Percentiles rank a stretch among this genome's conserved stretches.
phyloP scores from a whole-genome alignment of 192 early-diverging fungal genomes.

The Chytriomyces sp. region DNA sequence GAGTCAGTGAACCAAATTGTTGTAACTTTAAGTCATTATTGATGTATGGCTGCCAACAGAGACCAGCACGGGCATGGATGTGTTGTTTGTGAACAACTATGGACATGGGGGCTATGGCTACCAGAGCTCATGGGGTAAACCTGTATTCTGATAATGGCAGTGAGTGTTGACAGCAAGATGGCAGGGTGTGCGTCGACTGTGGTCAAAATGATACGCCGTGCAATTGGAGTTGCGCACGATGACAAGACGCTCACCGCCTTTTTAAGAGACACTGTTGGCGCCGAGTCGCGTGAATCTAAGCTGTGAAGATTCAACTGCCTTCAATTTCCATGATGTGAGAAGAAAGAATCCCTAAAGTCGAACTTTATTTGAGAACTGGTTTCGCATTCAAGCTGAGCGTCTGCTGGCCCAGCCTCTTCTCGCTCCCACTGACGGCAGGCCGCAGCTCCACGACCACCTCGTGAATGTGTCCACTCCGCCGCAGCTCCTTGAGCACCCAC shows the following conservation, averaged over 20 bases:
- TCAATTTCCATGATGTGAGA: no score
- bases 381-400: no score
- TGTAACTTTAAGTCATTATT: neutral
- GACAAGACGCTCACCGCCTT: slow-evolving; percentile 7
- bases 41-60: slow-evolving; percentile 4
- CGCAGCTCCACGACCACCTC: no score
- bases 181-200: slow-evolving; percentile 40
- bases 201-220: slow-evolving; percentile 19
- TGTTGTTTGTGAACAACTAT: slow-evolving; percentile 51
- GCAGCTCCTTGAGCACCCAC: no score
- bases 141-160: slow-evolving; percentile 4
- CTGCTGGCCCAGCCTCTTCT: no score
- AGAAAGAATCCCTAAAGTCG: no score
- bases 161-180: slow-evolving; percentile 39
- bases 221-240: slow-evolving; percentile 10
- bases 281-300: neutral
- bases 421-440: no score
- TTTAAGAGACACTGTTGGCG: neutral
- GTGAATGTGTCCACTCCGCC: no score
- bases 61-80: slow-evolving; percentile 24
- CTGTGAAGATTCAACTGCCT: neutral
- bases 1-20: neutral
- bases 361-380: no score
- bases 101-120: slow-evolving; percentile 52
- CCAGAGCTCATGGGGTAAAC: slow-evolving; percentile 34